A percentile compares a stretch with the other conserved stretches of the same genome.
These are phyloP conservation scores for Penicillium sp. DNA, from an alignment of 2,329 filamentous ascomycete genomes.

Conservation along the genomic window DNA sequence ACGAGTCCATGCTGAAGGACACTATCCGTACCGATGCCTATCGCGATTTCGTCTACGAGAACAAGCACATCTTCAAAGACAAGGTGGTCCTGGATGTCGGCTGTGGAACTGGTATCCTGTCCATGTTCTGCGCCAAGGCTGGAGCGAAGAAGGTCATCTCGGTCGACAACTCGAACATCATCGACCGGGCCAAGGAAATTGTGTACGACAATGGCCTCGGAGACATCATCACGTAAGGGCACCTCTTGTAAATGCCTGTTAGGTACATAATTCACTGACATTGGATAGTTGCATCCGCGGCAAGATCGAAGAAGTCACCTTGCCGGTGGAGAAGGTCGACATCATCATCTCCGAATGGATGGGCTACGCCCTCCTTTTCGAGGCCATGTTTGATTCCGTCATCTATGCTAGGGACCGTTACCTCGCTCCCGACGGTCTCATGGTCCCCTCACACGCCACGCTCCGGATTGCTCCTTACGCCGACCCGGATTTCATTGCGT, in stretches of 20 bases:
- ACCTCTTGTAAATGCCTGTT: background rate
- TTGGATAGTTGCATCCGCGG: conserved; percentile 65
- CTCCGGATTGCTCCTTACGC: conserved; percentile 78
- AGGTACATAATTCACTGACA: conserved; percentile 7
- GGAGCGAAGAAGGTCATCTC: conserved; percentile 84
- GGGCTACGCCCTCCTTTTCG: conserved; percentile 90
- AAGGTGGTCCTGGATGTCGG: conserved; percentile 90
- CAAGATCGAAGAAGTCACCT: conserved; percentile 79
- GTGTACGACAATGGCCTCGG: conserved; percentile 76
- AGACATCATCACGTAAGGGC: conserved; percentile 62
- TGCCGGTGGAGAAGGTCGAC: conserved; percentile 79
- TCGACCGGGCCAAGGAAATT: conserved; percentile 81
- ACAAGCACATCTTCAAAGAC: conserved; percentile 80
- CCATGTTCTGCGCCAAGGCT: conserved; percentile 90
- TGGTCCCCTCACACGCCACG: conserved; percentile 82
- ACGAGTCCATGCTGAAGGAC: conserved; percentile 95
- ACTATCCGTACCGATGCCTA: conserved; percentile 84
- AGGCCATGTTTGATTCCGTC: conserved; percentile 93
- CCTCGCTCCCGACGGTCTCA: conserved; percentile 72
- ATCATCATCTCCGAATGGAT: conserved; percentile 98
- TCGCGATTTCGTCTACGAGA: conserved; percentile 89
- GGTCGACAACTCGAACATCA: conserved; percentile 89
- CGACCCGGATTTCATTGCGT: conserved; percentile 72
- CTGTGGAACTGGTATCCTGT: conserved; percentile 80
- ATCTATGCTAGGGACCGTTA: conserved; percentile 85